Evolutionary conservation across 2,329 filamentous ascomycete species (phyloP).

Genomic region (Westerdykella sp.): DNA sequence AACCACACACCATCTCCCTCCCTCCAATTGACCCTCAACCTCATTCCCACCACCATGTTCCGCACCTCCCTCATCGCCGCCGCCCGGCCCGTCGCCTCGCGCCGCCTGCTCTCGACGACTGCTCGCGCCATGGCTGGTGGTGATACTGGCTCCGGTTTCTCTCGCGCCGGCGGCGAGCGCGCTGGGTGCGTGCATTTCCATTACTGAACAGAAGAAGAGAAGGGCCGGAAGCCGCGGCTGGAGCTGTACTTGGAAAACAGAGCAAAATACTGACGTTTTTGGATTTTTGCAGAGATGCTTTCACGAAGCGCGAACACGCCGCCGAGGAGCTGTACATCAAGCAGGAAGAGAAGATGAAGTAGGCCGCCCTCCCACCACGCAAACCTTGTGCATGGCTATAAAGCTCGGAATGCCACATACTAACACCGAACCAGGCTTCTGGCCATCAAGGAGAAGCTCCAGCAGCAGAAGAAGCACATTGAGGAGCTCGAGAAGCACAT

Average conservation of each 20-base stretch:
- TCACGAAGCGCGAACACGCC: slow-evolving; percentile 86
- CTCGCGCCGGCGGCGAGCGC: slow-evolving; percentile 37
- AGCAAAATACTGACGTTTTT: slow-evolving; percentile 5
- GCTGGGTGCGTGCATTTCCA: slow-evolving; percentile 22
- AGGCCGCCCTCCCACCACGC: slow-evolving; percentile 8
- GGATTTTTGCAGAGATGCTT: slow-evolving; percentile 63
- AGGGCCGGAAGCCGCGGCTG: neutral
- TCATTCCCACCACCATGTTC: slow-evolving; percentile 25
- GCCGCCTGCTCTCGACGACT: slow-evolving; percentile 40
- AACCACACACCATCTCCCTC: slow-evolving; percentile 12
- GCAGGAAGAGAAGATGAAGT: slow-evolving; percentile 84
- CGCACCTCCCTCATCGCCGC: slow-evolving; percentile 37
- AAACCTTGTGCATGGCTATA: neutral
- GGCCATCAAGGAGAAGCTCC: slow-evolving; percentile 62
- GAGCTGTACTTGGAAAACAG: neutral
- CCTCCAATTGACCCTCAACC: slow-evolving; percentile 6
- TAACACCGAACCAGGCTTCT: slow-evolving; percentile 49
- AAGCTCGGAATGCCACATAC: slow-evolving; percentile 1
- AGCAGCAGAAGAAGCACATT: slow-evolving; percentile 74
- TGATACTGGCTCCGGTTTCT: slow-evolving; percentile 40
- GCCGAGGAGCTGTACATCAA: slow-evolving; percentile 79
- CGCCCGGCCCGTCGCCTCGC: slow-evolving; percentile 32
- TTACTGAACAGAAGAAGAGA: neutral
- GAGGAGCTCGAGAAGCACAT: slow-evolving; percentile 82
- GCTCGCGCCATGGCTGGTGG: slow-evolving; percentile 42